These are phyloP conservation scores for Medicago truncatula DNA, from an alignment of 306 rosid genomes.

Conservation along the genomic window MtrunA17r5.0-ANR NC_053044.1:45079501-45080000, in stretches of 20 bases:
- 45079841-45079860: not conserved
- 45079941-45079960: conserved; percentile 70
- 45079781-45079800: not conserved
- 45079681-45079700: not conserved
- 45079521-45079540: not conserved
- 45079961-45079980: conserved; percentile 72
- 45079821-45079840: conserved; percentile 1
- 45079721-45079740: not conserved
- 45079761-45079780: not conserved
- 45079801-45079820: not conserved
- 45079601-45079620: not conserved
- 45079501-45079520: not conserved
- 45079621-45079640: not conserved
- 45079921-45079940: conserved; percentile 55
- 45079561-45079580: too few species aligned
- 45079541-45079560: not conserved
- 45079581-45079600: not conserved
- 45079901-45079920: conserved; percentile 51
- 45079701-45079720: not conserved
- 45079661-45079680: not conserved
- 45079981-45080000: conserved; percentile 77
- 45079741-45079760: not conserved
- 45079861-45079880: not conserved
- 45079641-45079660: not conserved
- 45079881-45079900: conserved; percentile 47